Percentiles rank a stretch among this genome's conserved stretches.
Conservation (phyloP, 2,329 filamentous ascomycete genomes). For the Phyllosticta paracitricarpa region DNA sequence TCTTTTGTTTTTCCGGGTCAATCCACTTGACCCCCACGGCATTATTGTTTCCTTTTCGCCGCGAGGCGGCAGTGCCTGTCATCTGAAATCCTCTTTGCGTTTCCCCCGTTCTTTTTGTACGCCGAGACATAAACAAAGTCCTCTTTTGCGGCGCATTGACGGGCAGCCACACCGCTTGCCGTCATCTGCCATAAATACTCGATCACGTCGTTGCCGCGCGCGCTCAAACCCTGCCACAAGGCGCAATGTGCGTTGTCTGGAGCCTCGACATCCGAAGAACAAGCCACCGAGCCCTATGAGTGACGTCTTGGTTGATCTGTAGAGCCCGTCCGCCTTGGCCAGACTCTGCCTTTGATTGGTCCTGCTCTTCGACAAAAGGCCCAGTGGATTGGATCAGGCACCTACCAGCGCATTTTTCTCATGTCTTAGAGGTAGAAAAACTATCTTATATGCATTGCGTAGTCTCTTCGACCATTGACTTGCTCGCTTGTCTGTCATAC, state of each 20-base stretch:
- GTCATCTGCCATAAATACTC: constrained; percentile 20
- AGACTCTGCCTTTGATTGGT: constrained; percentile 23
- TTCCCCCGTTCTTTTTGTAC: constrained; percentile 10
- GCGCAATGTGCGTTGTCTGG: constrained; percentile 26
- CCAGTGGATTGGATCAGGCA: constrained; percentile 25
- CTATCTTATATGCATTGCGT: not conserved
- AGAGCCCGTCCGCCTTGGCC: constrained; percentile 23
- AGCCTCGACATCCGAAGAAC: constrained; percentile 21
- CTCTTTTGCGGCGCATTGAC: constrained; percentile 24
- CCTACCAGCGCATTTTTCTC: constrained; percentile 4
- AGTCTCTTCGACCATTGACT: not conserved
- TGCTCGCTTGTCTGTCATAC: not conserved
- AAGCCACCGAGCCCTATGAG: constrained; percentile 24
- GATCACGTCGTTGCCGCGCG: constrained; percentile 22
- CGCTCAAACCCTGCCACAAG: constrained; percentile 21
- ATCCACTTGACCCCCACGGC: constrained; percentile 6
- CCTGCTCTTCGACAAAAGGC: constrained; percentile 12
- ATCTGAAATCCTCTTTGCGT: constrained; percentile 12
- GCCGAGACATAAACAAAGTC: constrained; percentile 18
- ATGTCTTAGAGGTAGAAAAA: not conserved
- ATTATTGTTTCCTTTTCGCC: not conserved
- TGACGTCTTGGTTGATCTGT: constrained; percentile 25
- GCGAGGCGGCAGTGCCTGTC: constrained; percentile 12
- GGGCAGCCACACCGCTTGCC: constrained; percentile 28
- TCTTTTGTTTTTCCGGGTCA: constrained; percentile 15